phyloP scores from a whole-genome alignment of 106 monocot species.

The Posidonia australis region DNA sequence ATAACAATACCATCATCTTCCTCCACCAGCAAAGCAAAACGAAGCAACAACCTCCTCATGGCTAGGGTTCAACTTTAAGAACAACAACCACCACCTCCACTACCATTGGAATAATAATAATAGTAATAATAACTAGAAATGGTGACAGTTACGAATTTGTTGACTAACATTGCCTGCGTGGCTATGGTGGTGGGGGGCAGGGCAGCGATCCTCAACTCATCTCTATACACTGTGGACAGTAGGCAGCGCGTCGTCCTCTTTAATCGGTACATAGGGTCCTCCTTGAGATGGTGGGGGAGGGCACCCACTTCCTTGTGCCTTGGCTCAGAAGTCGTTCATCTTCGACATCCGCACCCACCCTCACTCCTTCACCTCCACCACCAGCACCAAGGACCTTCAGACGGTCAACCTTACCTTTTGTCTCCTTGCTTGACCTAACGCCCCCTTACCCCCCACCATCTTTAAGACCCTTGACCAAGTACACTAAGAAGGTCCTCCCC shows the following conservation, averaged over 20 bases:
- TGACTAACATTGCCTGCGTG: slow-evolving; percentile 35
- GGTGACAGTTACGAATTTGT: too few species aligned
- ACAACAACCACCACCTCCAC: too few species aligned
- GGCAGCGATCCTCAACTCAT: slow-evolving; percentile 20
- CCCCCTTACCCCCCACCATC: slow-evolving; percentile 46
- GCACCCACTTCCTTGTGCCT: slow-evolving; percentile 69
- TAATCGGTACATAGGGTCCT: slow-evolving; percentile 78
- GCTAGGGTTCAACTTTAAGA: too few species aligned
- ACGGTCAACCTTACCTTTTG: slow-evolving; percentile 93
- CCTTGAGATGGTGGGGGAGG: slow-evolving; percentile 64
- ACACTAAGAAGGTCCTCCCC: slow-evolving; percentile 88
- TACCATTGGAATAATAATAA: too few species aligned
- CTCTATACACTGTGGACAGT: slow-evolving; percentile 85
- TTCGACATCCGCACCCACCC: slow-evolving; percentile 92
- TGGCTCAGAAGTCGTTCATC: slow-evolving; percentile 80
- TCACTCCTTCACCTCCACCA: slow-evolving; percentile 84
- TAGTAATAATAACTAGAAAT: too few species aligned
- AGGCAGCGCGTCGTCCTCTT: slow-evolving; percentile 72
- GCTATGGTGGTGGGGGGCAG: slow-evolving; percentile 32
- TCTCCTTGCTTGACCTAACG: slow-evolving; percentile 60
- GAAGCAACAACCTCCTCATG: too few species aligned
- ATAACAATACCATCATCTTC: too few species aligned
- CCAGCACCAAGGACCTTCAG: slow-evolving; percentile 93
- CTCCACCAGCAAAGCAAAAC: too few species aligned
- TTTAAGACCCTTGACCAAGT: slow-evolving; percentile 70